Percentiles rank a stretch among this genome's conserved stretches.
phyloP scores from a whole-genome alignment of 208 protist species.

The Acanthamoeba lenticulata region DNA sequence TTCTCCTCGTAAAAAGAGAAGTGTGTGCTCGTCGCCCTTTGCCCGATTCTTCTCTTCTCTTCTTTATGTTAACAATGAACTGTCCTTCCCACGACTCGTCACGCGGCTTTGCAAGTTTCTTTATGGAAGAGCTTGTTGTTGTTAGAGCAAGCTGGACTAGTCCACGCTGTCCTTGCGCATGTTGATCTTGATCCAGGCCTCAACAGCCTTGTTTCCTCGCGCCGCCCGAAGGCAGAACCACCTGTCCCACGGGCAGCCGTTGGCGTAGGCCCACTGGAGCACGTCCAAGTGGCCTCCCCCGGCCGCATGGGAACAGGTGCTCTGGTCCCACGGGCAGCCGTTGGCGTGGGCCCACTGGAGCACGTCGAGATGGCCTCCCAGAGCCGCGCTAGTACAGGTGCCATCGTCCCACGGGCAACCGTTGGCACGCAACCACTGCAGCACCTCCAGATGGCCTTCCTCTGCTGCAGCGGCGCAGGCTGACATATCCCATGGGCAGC shows the following conservation, averaged over 20 bases:
- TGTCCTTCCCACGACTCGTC: too few relatives aligned
- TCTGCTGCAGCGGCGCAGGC: background rate
- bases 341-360: background rate
- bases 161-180: too few relatives aligned
- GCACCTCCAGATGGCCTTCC: background rate
- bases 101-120: too few relatives aligned
- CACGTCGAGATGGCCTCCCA: background rate
- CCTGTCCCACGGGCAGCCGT: background rate
- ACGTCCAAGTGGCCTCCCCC: background rate
- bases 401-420: background rate
- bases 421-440: background rate
- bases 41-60: too few relatives aligned
- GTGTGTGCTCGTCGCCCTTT: too few relatives aligned
- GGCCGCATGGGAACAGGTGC: background rate
- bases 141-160: too few relatives aligned
- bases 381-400: background rate
- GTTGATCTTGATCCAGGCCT: too few relatives aligned
- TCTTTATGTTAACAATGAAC: too few relatives aligned
- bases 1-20: slow-evolving; percentile 72
- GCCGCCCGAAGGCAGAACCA: background rate
- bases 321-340: background rate
- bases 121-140: too few relatives aligned
- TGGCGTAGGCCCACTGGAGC: background rate
- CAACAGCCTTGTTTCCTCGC: background rate
- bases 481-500: background rate